Evolutionary conservation across 2,329 filamentous ascomycete species (phyloP).

Genomic region (Lecanosticta acicola): DNA sequence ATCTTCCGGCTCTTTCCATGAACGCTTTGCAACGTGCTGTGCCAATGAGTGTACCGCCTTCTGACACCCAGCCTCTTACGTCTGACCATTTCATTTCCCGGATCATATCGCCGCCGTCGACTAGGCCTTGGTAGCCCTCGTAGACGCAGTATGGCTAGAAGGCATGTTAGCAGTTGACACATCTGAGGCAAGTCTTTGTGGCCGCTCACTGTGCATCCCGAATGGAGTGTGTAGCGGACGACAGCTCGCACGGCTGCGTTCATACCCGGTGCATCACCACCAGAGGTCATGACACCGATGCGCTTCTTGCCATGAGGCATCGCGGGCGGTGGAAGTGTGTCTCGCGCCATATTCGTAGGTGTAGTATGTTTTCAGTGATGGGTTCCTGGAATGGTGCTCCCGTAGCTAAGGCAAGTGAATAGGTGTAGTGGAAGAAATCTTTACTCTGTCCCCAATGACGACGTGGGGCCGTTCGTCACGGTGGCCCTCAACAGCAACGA

Average conservation of each 20-base stretch:
- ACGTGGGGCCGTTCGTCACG: background rate
- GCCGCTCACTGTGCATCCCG: constrained; percentile 51
- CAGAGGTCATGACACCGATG: constrained; percentile 90
- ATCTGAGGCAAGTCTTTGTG: too few relatives aligned
- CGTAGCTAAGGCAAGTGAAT: too few relatives aligned
- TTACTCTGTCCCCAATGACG: background rate
- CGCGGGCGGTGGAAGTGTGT: constrained; percentile 27
- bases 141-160: constrained; percentile 57
- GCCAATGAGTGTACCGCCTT: constrained; percentile 92
- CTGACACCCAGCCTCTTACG: constrained; percentile 87
- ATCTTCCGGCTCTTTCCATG: constrained; percentile 76
- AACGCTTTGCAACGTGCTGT: constrained; percentile 91
- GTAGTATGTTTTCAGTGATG: too few relatives aligned
- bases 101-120: constrained; percentile 83
- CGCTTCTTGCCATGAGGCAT: constrained; percentile 46
- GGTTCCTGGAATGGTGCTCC: too few relatives aligned
- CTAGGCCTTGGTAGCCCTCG: constrained; percentile 93
- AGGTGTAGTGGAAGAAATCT: background rate
- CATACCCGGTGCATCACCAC: constrained; percentile 93
- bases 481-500: background rate
- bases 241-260: constrained; percentile 85
- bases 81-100: constrained; percentile 85
- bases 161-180: too few relatives aligned
- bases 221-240: constrained; percentile 83
- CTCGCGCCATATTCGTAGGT: constrained; percentile 27